Evolutionary conservation across 202 grass and related monocot genomes (phyloP).

Genomic region (Cymbopogon flexuosus): DNA sequence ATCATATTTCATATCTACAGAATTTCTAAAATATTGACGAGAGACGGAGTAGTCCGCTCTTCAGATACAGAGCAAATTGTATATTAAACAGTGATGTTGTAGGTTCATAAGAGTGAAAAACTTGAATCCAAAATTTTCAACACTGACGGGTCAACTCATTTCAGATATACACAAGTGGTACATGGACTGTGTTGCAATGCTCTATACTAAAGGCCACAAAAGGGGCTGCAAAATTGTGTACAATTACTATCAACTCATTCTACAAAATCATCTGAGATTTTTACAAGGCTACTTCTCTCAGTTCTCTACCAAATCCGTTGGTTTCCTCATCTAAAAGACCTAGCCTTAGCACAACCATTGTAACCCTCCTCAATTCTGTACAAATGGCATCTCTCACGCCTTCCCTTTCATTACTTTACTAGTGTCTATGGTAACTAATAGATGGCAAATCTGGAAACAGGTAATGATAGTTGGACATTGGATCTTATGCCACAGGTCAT

Average conservation of each 20-base stretch:
- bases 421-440: slow-evolving; percentile 18
- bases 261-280: slow-evolving; percentile 24
- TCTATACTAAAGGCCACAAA: neutral
- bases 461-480: neutral
- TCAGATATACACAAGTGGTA: slow-evolving; percentile 9
- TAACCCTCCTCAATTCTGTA: slow-evolving; percentile 36
- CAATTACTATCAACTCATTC: slow-evolving; percentile 16
- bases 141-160: neutral
- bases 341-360: slow-evolving; percentile 26
- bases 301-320: slow-evolving; percentile 1
- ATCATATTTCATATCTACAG: neutral
- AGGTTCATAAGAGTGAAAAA: neutral
- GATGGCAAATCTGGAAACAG: neutral
- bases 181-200: neutral
- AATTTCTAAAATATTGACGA: neutral
- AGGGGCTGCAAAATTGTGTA: slow-evolving; percentile 23
- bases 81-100: neutral
- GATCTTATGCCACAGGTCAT: slow-evolving; percentile 44
- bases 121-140: neutral
- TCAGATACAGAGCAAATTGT: neutral
- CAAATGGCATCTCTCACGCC: slow-evolving; percentile 20
- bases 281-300: slow-evolving; percentile 24
- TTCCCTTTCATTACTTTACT: slow-evolving; percentile 24
- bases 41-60: neutral
- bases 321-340: slow-evolving; percentile 26